A percentile compares a stretch with the other conserved stretches of the same genome.
These are phyloP conservation scores for Exidia glandulosa DNA, from an alignment of 768 basidiomycete genomes.

Conservation along the genomic window DNA sequence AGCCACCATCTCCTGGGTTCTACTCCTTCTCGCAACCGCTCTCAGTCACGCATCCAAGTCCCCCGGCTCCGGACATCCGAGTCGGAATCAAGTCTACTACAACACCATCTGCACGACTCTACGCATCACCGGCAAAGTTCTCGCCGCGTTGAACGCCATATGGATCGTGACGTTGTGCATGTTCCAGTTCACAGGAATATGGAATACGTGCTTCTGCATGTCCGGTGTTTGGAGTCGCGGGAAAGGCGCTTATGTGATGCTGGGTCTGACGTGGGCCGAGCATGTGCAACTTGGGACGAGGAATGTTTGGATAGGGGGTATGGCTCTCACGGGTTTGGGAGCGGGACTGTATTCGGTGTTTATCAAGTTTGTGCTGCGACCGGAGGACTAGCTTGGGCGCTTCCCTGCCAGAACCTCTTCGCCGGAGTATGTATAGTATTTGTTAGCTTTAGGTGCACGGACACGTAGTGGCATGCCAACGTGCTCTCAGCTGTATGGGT, in stretches of 20 bases:
- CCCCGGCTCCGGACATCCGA: slow-evolving; percentile 3
- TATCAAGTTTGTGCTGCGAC: too few species aligned
- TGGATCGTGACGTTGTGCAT: slow-evolving; percentile 16
- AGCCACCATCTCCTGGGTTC: slow-evolving; percentile 20
- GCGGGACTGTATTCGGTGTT: background rate
- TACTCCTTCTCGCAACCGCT: slow-evolving; percentile 16
- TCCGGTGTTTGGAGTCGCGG: slow-evolving; percentile 11
- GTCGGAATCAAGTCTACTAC: too few species aligned
- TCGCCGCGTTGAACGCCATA: slow-evolving; percentile 20
- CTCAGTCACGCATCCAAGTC: background rate
- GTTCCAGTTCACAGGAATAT: slow-evolving; percentile 19
- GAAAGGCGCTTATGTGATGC: background rate
- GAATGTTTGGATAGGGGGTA: background rate
- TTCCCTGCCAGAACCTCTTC: too few species aligned
- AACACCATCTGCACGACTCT: too few species aligned
- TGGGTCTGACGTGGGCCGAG: background rate
- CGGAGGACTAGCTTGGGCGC: too few species aligned
- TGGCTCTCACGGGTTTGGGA: background rate
- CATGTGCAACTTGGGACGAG: background rate
- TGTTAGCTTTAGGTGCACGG: too few species aligned
- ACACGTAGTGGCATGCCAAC: too few species aligned
- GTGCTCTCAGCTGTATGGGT: too few species aligned
- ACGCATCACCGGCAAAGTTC: slow-evolving; percentile 16
- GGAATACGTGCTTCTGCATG: slow-evolving; percentile 19
- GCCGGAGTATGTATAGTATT: too few species aligned